phyloP scores from a whole-genome alignment of 2,329 filamentous ascomycete genomes.

The Lizonia empirigonia region DNA sequence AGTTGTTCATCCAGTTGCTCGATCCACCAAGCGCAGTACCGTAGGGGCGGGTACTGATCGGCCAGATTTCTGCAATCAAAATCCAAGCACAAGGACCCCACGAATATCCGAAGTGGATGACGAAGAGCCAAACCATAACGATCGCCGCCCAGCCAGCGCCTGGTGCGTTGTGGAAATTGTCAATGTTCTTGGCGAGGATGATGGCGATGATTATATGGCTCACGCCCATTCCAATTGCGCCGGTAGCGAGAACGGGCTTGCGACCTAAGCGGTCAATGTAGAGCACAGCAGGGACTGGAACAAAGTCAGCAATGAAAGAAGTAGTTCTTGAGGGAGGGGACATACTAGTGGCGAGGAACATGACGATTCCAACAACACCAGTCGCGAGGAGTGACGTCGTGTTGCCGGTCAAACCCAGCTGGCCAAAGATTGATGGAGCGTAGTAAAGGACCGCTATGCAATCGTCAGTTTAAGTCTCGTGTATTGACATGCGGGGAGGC shows the following conservation, averaged over 20 bases:
- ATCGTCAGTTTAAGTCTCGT: not conserved
- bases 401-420: constrained; percentile 54
- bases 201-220: constrained; percentile 75
- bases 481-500: no score
- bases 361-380: constrained; percentile 72
- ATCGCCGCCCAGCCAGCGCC: constrained; percentile 73
- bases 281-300: constrained; percentile 64
- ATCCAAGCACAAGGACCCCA: constrained; percentile 80
- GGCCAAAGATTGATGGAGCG: constrained; percentile 57
- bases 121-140: constrained; percentile 75
- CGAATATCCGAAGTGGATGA: constrained; percentile 74
- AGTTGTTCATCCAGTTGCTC: constrained; percentile 59
- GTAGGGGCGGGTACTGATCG: constrained; percentile 69
- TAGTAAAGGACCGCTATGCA: constrained; percentile 50
- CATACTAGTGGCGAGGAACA: constrained; percentile 64
- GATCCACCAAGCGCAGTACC: constrained; percentile 70
- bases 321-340: not conserved
- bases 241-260: constrained; percentile 66
- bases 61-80: constrained; percentile 76
- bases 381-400: constrained; percentile 67
- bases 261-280: constrained; percentile 69
- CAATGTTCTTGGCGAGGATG: constrained; percentile 67
- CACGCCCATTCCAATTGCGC: constrained; percentile 71
- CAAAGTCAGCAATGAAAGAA: not conserved
- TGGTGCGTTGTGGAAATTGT: constrained; percentile 61